These are phyloP conservation scores for Plantago elongata DNA, from an alignment of 257 asterid species.

Conservation along the genomic window DNA sequence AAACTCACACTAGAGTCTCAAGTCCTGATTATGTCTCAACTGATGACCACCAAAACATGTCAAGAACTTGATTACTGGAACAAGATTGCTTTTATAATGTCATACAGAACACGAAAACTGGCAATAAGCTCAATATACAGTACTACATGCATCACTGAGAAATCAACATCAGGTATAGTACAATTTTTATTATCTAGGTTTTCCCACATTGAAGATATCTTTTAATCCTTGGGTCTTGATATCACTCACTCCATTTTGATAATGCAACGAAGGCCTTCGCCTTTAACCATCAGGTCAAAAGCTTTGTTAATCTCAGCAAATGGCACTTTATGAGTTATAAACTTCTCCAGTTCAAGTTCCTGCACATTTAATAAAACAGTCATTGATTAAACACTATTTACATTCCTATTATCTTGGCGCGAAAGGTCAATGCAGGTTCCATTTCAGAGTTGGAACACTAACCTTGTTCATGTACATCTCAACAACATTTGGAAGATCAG, in stretches of 20 bases:
- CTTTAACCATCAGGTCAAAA: constrained; percentile 57
- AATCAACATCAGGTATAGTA: background rate
- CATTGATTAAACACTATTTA: background rate
- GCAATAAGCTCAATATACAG: background rate
- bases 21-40: too few species aligned
- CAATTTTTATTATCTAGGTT: too few species aligned
- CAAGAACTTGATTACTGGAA: background rate
- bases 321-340: constrained; percentile 48
- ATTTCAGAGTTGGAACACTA: background rate
- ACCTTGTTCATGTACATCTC: constrained; percentile 77
- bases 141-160: background rate
- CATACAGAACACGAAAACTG: background rate
- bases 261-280: constrained; percentile 65
- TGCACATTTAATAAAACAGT: constrained; percentile 5
- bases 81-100: background rate
- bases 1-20: too few species aligned
- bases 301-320: constrained; percentile 65
- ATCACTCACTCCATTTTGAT: constrained; percentile 33
- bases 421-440: background rate
- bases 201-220: too few species aligned
- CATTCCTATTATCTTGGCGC: background rate
- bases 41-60: background rate
- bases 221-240: too few species aligned
- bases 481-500: constrained; percentile 56
- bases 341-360: constrained; percentile 73